Evolutionary conservation across 2,329 filamentous ascomycete genomes (phyloP).

Genomic region (Neonectria punicea): DNA sequence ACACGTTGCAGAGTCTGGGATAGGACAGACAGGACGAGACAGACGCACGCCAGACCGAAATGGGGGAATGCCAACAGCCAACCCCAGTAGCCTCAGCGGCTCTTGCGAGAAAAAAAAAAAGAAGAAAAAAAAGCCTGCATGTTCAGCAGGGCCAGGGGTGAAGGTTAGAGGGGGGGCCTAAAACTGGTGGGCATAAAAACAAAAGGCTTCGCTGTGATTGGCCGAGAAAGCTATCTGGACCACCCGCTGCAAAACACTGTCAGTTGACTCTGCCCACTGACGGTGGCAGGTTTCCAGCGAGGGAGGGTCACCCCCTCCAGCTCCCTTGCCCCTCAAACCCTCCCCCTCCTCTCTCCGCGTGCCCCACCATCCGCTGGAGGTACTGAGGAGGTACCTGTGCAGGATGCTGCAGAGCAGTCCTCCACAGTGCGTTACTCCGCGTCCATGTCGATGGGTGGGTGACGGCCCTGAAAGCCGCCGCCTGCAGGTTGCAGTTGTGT

Average conservation of each 20-base stretch:
- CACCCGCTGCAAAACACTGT: constrained; percentile 24
- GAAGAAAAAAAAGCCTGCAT: constrained; percentile 16
- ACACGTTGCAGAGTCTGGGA: constrained; percentile 21
- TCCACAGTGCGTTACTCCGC: constrained; percentile 1
- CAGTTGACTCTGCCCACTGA: constrained; percentile 20
- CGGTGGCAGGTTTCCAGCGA: constrained; percentile 17
- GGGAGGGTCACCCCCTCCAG: constrained; percentile 7
- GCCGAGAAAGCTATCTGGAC: constrained; percentile 2
- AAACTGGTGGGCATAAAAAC: constrained; percentile 18
- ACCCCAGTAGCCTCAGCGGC: constrained; percentile 1
- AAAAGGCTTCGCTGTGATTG: constrained; percentile 19
- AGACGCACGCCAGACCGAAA: not conserved
- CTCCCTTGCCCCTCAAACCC: constrained; percentile 4
- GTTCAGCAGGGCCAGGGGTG: constrained; percentile 20
- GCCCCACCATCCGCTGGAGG: constrained; percentile 4
- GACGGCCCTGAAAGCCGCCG: constrained; percentile 12
- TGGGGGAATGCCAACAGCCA: not conserved
- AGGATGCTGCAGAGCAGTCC: not conserved
- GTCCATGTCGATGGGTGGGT: not conserved
- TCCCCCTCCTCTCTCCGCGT: not conserved
- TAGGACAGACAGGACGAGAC: not conserved
- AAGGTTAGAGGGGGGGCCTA: not conserved
- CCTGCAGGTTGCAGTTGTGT: constrained; percentile 16
- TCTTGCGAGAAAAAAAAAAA: constrained; percentile 19
- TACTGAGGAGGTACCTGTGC: constrained; percentile 6